Percentiles rank a stretch among this genome's conserved stretches.
These are phyloP conservation scores for Aspergillus uvarum DNA, from an alignment of 2,329 filamentous ascomycete species.

Conservation along the genomic window DNA sequence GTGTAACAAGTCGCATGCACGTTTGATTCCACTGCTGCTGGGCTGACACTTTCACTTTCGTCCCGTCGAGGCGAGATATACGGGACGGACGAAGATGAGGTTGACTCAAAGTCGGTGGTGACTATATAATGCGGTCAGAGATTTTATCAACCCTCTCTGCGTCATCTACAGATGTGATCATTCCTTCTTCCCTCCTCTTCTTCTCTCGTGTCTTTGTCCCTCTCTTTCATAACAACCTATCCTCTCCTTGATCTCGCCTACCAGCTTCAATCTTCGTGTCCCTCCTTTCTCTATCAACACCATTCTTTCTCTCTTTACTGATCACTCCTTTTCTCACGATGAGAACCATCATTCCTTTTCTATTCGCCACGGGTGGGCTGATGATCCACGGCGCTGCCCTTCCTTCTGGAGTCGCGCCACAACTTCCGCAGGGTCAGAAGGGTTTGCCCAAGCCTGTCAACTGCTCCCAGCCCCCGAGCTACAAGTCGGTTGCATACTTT, in stretches of 20 bases:
- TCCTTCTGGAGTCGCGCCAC: neutral
- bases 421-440: neutral
- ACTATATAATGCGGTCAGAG: neutral
- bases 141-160: neutral
- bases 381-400: neutral
- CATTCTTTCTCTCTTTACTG: too few relatives aligned
- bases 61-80: neutral
- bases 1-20: neutral
- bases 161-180: neutral
- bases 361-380: neutral
- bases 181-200: neutral
- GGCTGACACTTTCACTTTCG: neutral
- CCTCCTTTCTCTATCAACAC: neutral
- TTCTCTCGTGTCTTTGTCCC: neutral
- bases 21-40: neutral
- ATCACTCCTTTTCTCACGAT: neutral
- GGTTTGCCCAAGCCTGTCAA: neutral
- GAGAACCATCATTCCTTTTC: neutral
- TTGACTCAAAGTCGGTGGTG: neutral
- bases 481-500: constrained; percentile 44
- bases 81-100: neutral
- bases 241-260: neutral
- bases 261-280: neutral
- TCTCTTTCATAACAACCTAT: neutral
- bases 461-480: neutral